Evolutionary conservation across 192 early-diverging fungal genomes (phyloP), one percentile per base, ranked within the genome.

Genomic region (Coemansia sp.): DNA sequence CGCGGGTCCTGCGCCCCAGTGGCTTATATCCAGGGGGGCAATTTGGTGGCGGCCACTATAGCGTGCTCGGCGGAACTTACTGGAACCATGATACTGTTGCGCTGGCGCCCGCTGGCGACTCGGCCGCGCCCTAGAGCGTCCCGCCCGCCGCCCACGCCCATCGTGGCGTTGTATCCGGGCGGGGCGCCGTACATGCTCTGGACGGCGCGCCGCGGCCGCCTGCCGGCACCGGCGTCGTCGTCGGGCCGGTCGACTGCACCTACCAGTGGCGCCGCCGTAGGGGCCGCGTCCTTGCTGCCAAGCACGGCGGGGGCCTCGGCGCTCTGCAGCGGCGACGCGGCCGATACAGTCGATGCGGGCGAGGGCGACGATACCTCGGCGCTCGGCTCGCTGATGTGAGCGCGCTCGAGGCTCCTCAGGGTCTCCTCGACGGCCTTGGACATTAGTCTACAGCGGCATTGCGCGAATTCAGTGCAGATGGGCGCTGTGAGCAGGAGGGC

Each of bases 131-230:
- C 62, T 44, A 45, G 16, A 22, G 54, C 14, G 44, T 72, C 62
- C 39, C 61, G 61, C n/a, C 48, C 60, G n/a, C 68, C 56, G 38
- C 62, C 69, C 18, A 72, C 56, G 29, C 69, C 61, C 61, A 72
- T 72, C 16, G 56, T 54, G n/a, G 69, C 69, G 49, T 60, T 65
- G 37, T 72, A 72, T 16, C 69, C 69, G 4, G 69, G 69, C 26
- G 69, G 69, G 7, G 69, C 69, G 54, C 69, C 69, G 30, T 72
- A 72, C 69, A 72, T 72, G 69, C 69, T 72, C 58, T 72, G 69
- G 29, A 72, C 57, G 4, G 51, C 54, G 17, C 69, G 69, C 22
- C 69, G 69, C 14, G 66, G 31, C 40, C 56, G 68, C 10, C 54
- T 54, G 29, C 42, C 47, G 13, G 42, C 41, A 8, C 51, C 35